Evolutionary conservation across 352 stramenopile species (phyloP), one percentile per base, ranked within the genome.

Genomic region (Thalassiosira livingstoniorum): DNA sequence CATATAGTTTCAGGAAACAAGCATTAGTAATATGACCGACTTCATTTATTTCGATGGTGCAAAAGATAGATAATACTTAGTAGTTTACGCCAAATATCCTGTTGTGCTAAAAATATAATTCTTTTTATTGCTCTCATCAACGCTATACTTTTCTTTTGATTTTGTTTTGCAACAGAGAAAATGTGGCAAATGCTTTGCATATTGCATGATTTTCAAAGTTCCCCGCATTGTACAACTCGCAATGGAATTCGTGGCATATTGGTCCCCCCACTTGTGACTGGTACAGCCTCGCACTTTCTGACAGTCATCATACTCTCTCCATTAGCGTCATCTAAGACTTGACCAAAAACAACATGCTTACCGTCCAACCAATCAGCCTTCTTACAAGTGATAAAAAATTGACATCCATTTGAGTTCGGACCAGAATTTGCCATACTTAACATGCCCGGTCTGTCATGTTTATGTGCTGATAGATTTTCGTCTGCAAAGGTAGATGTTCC

Each of bases 321-420:
- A 47, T 63, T 63, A 11, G 54, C 76, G 32, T 80, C 82, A 78
- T 94, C 91, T 58, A 94, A 85, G 23, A 94, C 88, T 78, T 97
- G 97, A 25, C 97, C 97, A 91, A 99, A 99, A 13, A 99, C 97
- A n/a, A 97, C 92, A 87, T 99, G 97, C 91, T 98, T 98, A 69
- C 94, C 95, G 91, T 99, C 97, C 47, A 98, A 89, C 96, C 96
- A 98, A 77, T 98, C 95, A 71, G 95, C 96, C 55, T 96, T 95
- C 43, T 94, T 95, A 75, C 94, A 98, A 32, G 96, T 98, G 74
- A 98, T 93, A 88, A 98, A 99, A 84, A 99, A 99, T 67, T 92
- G 86, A 69, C 69, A 87, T 21, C 75, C 80, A 80, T 99, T 98
- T 31, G 95, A 97, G 78, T 97, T 96, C 0, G 95, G 91, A 4